These are phyloP conservation scores for Cucumis hystrix DNA, from an alignment of 306 rosid species.

Conservation along the genomic window DNA sequence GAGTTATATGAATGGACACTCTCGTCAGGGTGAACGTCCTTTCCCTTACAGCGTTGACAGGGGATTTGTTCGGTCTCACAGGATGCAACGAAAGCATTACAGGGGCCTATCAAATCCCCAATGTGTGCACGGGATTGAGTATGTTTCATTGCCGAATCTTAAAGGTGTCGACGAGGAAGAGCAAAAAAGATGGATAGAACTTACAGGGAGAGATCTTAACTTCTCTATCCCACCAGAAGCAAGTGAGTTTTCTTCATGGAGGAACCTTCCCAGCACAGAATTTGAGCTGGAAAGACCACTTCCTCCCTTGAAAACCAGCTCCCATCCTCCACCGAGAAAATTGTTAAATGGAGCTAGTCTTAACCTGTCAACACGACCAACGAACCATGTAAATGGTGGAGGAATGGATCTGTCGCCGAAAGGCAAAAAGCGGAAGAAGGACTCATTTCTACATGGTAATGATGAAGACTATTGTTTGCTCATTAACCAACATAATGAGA, in stretches of 20 bases:
- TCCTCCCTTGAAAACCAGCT: slow-evolving; percentile 11
- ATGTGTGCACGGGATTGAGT: slow-evolving; percentile 26
- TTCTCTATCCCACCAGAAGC: slow-evolving; percentile 24
- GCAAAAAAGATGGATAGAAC: slow-evolving; percentile 28
- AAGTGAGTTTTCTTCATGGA: slow-evolving; percentile 20
- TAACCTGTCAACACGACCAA: slow-evolving; percentile 15
- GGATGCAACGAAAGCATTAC: slow-evolving; percentile 33
- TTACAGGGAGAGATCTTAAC: slow-evolving; percentile 28
- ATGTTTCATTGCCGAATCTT: slow-evolving; percentile 18
- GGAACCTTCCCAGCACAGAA: slow-evolving; percentile 27
- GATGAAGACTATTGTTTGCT: slow-evolving; percentile 21
- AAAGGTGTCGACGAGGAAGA: slow-evolving; percentile 27
- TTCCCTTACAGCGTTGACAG: slow-evolving; percentile 26
- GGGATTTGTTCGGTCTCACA: slow-evolving; percentile 24
- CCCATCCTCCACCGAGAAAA: slow-evolving; percentile 15
- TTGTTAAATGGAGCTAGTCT: slow-evolving; percentile 22
- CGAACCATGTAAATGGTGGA: slow-evolving; percentile 14
- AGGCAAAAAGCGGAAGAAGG: slow-evolving; percentile 29
- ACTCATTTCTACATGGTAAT: slow-evolving; percentile 18
- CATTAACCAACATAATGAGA: slow-evolving; percentile 15
- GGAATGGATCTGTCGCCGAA: slow-evolving; percentile 19
- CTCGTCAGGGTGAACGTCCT: slow-evolving; percentile 26
- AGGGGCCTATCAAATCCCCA: slow-evolving; percentile 32
- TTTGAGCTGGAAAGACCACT: slow-evolving; percentile 25
- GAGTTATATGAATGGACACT: slow-evolving; percentile 34